Evolutionary conservation across 2,329 filamentous ascomycete genomes (phyloP).

Genomic region (Exophiala calicioides): DNA sequence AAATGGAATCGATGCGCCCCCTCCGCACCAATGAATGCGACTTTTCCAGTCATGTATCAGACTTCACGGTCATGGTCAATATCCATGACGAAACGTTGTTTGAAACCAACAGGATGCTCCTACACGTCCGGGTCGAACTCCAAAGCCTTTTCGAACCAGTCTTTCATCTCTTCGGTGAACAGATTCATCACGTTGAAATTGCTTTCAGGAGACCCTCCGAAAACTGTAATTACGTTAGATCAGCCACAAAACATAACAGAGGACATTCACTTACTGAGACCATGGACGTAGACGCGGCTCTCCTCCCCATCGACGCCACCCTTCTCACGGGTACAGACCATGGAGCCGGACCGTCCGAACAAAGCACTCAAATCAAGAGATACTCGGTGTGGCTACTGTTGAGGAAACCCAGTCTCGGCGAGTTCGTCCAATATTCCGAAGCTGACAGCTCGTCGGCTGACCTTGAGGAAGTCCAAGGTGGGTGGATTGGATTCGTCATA

Average conservation of each 20-base stretch:
- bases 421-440: neutral
- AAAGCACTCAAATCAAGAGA: neutral
- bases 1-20: too few species aligned
- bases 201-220: neutral
- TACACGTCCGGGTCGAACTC: neutral
- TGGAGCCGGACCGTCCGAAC: neutral
- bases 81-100: neutral
- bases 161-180: neutral
- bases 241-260: neutral
- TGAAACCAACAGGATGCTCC: slow-evolving; percentile 3
- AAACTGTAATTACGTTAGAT: neutral
- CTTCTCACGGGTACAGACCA: slow-evolving; percentile 1
- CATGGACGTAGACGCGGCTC: neutral
- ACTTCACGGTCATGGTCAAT: neutral
- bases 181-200: neutral
- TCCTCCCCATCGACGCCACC: neutral
- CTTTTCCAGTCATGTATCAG: too few species aligned
- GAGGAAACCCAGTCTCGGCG: neutral
- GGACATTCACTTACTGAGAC: neutral
- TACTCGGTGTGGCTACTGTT: neutral
- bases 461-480: neutral
- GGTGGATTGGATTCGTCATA: neutral
- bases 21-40: too few species aligned
- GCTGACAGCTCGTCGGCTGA: neutral
- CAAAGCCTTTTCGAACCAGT: neutral